Evolutionary conservation across 768 basidiomycete species (phyloP), one percentile per base, ranked within the genome.

Genomic region (Suillus americanus): DNA sequence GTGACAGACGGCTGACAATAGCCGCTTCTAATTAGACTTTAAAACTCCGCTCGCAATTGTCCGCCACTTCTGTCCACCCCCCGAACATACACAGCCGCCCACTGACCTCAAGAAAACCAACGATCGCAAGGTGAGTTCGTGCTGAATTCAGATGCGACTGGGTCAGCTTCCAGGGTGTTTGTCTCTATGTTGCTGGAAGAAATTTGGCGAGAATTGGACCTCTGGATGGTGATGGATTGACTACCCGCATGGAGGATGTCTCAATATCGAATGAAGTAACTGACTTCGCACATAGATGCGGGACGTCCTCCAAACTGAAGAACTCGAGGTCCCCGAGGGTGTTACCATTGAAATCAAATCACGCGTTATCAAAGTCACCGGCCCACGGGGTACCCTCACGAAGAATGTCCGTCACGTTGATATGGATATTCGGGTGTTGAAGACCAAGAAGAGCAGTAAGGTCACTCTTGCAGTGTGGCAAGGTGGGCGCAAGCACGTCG

Each of bases 381-480:
- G 97, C 37, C 93, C 97, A 63, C 88, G 97, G 62, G 97, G 97
- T 68, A 92, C 88, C 61, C 86, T 99, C 73, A 90, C 88, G 74
- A 97, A 97, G 85, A 90, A 89, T 71, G 86, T 95, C 76, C 92
- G 92, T 68, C 95, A 97, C 82, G 87, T 95, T 70, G 86, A 94
- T 81, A 95, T 97, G 92, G 94, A 95, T 79, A 89, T 96, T 78
- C 88, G 90, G 74, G 79, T 94, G 60, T 78, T 92, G 71, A 92
- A 91, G 81, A 63, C 65, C 14, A 84, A 86, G 75, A 90, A 94
- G 81, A 82, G 83, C 70, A 68, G 72, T 75, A 88, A 89, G 76
- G 91, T 99, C 76, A 87, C 87, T 67, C 86, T 99, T 73, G 92
- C 94, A 65, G 93, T 99, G 65, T 99, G 97, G 97, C 94, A 98